phyloP scores from a whole-genome alignment of 2,329 filamentous ascomycete species.

The Fusarium xyrophilum region DNA sequence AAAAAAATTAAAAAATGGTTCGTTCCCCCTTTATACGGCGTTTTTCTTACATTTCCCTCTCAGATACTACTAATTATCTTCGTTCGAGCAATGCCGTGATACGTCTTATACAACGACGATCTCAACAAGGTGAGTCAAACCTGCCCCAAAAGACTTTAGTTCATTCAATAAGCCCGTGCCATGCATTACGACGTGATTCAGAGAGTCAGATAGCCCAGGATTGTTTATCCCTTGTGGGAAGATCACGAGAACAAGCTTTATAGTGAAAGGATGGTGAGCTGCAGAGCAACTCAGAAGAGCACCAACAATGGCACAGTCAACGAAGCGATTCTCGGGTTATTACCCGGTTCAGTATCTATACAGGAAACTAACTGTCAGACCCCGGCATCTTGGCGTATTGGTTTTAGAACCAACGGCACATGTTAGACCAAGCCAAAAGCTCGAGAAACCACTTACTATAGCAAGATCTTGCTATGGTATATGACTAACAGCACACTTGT shows the following conservation, averaged over 20 bases:
- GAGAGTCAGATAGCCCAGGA: neutral
- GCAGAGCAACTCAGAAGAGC: neutral
- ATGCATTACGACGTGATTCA: conserved; percentile 1
- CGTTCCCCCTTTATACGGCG: neutral
- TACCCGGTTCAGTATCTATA: neutral
- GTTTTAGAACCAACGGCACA: neutral
- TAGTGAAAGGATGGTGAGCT: conserved; percentile 3
- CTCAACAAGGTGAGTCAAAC: neutral
- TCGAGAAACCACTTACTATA: too few relatives aligned
- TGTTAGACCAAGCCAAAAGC: too few relatives aligned
- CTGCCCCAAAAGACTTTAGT: neutral
- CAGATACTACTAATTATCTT: neutral
- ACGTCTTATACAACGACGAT: neutral
- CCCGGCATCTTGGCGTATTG: neutral
- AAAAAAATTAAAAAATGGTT: too few relatives aligned
- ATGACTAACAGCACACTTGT: too few relatives aligned
- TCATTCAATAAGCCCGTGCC: neutral
- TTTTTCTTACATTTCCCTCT: neutral
- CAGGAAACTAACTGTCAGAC: neutral
- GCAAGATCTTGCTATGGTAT: too few relatives aligned
- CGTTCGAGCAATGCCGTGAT: neutral
- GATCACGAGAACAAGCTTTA: neutral
- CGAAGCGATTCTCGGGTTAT: neutral
- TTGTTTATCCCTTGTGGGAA: neutral
- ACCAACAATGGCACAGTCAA: neutral